Percentiles rank a stretch among this genome's conserved stretches.
Evolutionary conservation across 2,329 filamentous ascomycete genomes (phyloP).

Genomic region (Botrytis hyacinthi): DNA sequence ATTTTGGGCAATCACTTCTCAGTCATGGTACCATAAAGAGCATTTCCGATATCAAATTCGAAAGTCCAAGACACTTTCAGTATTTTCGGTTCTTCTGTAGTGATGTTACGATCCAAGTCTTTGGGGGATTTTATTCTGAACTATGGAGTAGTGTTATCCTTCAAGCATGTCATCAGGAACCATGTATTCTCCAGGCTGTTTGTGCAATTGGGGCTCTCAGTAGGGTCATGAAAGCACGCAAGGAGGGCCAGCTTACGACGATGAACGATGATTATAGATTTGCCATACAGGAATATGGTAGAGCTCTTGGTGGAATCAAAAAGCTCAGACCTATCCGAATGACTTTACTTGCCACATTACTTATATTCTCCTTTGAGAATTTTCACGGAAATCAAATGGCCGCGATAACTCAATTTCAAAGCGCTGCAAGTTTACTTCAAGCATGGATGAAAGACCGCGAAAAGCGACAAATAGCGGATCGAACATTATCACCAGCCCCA

Average conservation of each 20-base stretch:
- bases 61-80: constrained; percentile 6
- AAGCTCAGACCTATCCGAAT: constrained; percentile 7
- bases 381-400: constrained; percentile 14
- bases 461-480: constrained; percentile 11
- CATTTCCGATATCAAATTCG: background rate
- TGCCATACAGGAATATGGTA: constrained; percentile 14
- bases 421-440: constrained; percentile 14
- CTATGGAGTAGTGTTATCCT: constrained; percentile 8
- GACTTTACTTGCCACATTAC: constrained; percentile 10
- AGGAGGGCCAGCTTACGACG: background rate
- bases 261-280: constrained; percentile 20
- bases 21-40: background rate
- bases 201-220: constrained; percentile 18
- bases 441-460: constrained; percentile 14
- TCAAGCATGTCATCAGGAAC: constrained; percentile 16
- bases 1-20: too few relatives aligned
- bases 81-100: constrained; percentile 17
- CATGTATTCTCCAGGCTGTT: constrained; percentile 12
- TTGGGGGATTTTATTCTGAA: constrained; percentile 8
- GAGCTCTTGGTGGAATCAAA: constrained; percentile 10
- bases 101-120: constrained; percentile 13
- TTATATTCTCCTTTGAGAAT: constrained; percentile 16
- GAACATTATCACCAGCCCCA: constrained; percentile 10
- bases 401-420: constrained; percentile 9
- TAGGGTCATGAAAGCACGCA: constrained; percentile 10